These are phyloP conservation scores for Colletotrichum tropicicola DNA, from an alignment of 2,329 filamentous ascomycete genomes.

Conservation along the genomic window DNA sequence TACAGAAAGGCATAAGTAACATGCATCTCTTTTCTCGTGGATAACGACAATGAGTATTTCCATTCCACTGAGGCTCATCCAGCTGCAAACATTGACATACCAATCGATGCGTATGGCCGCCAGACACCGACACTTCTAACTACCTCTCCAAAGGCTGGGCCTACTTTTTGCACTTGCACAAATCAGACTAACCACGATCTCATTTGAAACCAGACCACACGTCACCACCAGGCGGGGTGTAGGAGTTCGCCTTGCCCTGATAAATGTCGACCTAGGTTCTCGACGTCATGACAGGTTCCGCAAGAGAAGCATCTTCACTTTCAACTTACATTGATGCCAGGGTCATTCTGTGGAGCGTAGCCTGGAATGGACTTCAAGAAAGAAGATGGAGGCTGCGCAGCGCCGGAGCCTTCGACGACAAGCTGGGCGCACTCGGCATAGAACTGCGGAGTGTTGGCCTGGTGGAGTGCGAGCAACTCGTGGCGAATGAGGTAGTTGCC, in stretches of 20 bases:
- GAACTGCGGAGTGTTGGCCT: conserved; percentile 60
- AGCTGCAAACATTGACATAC: no score
- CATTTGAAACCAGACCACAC: background rate
- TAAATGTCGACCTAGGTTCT: conserved; percentile 8
- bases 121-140: no score
- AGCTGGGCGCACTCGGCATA: conserved; percentile 67
- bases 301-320: background rate
- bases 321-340: conserved; percentile 53
- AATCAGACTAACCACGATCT: background rate
- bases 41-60: no score
- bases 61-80: no score
- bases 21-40: no score
- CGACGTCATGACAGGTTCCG: background rate
- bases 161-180: background rate
- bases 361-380: conserved; percentile 55
- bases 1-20: no score
- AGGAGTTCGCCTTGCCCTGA: background rate
- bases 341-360: conserved; percentile 54
- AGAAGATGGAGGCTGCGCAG: conserved; percentile 47
- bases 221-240: background rate
- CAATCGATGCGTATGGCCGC: no score
- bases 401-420: conserved; percentile 57
- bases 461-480: conserved; percentile 65
- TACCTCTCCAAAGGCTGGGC: background rate
- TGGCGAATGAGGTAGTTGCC: conserved; percentile 66